Evolutionary conservation across 306 rosid genomes (phyloP).

Genomic region (Ormosia semicastrata): DNA sequence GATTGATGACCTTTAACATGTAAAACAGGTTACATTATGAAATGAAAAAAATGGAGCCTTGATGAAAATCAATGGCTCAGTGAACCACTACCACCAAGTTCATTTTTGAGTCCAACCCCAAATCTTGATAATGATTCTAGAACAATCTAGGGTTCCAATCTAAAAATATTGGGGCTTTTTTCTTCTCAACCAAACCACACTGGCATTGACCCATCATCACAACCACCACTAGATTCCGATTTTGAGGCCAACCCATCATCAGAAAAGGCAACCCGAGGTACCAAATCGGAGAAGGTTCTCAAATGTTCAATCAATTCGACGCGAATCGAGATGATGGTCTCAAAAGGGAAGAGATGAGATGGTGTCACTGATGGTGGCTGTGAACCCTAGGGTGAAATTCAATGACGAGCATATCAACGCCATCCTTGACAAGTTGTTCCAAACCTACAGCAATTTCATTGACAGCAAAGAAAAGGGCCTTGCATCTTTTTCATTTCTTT

Average conservation of each 20-base stretch:
- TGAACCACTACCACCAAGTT: neutral
- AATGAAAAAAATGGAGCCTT: too few relatives aligned
- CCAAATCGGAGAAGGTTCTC: conserved; percentile 96
- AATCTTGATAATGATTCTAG: conserved; percentile 10
- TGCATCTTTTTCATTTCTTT: conserved; percentile 12
- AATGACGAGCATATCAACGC: conserved; percentile 98
- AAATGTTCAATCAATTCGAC: conserved; percentile 86
- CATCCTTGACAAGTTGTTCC: conserved; percentile 90
- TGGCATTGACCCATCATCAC: conserved; percentile 7
- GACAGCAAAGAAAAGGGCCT: conserved; percentile 86
- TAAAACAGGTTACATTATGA: too few relatives aligned
- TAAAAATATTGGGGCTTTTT: conserved; percentile 19
- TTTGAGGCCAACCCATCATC: neutral
- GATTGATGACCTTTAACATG: too few relatives aligned
- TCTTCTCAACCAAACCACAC: neutral
- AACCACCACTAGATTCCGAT: conserved; percentile 1
- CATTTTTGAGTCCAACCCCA: conserved; percentile 5
- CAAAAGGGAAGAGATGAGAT: conserved; percentile 90
- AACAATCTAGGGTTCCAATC: conserved; percentile 35
- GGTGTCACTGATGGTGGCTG: conserved; percentile 96
- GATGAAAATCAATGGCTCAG: too few relatives aligned
- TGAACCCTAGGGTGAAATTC: conserved; percentile 98
- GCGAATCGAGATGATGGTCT: conserved; percentile 80
- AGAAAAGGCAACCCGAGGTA: conserved; percentile 88
- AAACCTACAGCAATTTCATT: conserved; percentile 84